Percentiles rank a stretch among this genome's conserved stretches.
Conservation (phyloP, 495 filamentous ascomycete species). For the Patellaria atrata region DNA sequence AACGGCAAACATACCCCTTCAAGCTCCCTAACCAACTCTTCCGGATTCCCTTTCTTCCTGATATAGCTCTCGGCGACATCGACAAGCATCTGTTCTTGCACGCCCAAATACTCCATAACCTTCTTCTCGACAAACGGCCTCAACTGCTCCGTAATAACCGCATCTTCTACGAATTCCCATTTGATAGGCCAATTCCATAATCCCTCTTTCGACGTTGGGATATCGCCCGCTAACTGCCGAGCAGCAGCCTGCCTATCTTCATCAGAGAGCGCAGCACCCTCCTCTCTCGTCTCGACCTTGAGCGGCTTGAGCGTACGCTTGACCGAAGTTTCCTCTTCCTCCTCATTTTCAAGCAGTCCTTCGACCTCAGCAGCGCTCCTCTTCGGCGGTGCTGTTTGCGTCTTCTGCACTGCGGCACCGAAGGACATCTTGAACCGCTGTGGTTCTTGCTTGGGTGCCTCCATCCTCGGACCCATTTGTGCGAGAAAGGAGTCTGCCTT, state of each 20-base stretch:
- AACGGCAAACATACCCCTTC: conserved; percentile 50
- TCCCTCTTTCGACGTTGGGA: conserved; percentile 72
- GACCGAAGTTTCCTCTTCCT: conserved; percentile 46
- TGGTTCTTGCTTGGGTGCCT: conserved; percentile 49
- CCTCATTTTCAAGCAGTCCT: conserved; percentile 72
- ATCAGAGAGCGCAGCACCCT: conserved; percentile 55
- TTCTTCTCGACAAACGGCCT: conserved; percentile 96
- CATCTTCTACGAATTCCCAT: conserved; percentile 87
- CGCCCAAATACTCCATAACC: conserved; percentile 87
- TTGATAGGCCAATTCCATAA: conserved; percentile 86
- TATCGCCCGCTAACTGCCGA: conserved; percentile 70
- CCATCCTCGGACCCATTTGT: conserved; percentile 47
- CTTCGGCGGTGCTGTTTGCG: conserved; percentile 50
- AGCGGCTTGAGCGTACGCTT: conserved; percentile 82
- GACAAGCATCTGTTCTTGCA: conserved; percentile 91
- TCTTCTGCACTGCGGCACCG: conserved; percentile 70
- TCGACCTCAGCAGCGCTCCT: conserved; percentile 89
- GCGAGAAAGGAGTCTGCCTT: conserved; percentile 92
- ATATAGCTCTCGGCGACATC: conserved; percentile 85
- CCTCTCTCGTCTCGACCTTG: conserved; percentile 67
- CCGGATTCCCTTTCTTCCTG: conserved; percentile 57
- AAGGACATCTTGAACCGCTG: conserved; percentile 90
- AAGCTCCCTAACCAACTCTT: conserved; percentile 69
- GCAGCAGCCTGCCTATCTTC: conserved; percentile 72
- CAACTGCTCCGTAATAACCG: conserved; percentile 71